Percentiles rank a stretch among this genome's conserved stretches.
These are phyloP conservation scores for Saturnispora mendoncae DNA, from an alignment of 805 yeast species.

Conservation along the genomic window DNA sequence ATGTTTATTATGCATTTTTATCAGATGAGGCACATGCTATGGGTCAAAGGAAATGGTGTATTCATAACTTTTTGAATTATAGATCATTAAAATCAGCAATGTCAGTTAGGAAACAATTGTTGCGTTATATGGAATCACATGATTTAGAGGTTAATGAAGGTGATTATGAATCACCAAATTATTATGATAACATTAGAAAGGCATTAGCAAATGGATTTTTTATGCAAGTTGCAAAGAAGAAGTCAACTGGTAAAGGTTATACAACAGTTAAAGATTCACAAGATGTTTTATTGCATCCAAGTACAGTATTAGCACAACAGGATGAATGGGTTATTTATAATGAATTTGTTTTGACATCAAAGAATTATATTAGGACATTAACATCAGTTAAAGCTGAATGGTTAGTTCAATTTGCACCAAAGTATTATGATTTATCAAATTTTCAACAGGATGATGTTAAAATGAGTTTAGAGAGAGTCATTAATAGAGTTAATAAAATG, in stretches of 20 bases:
- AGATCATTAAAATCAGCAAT: slow-evolving; percentile 82
- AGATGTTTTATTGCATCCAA: slow-evolving; percentile 90
- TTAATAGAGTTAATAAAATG: slow-evolving; percentile 37
- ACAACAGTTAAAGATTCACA: slow-evolving; percentile 92
- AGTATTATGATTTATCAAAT: slow-evolving; percentile 53
- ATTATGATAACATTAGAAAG: slow-evolving; percentile 71
- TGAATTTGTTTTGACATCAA: slow-evolving; percentile 88
- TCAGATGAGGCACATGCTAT: slow-evolving; percentile 60
- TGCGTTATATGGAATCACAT: slow-evolving; percentile 71
- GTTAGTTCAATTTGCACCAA: slow-evolving; percentile 76
- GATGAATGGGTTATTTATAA: slow-evolving; percentile 92
- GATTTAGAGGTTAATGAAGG: slow-evolving; percentile 68
- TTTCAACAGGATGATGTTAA: slow-evolving; percentile 66
- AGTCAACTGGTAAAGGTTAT: slow-evolving; percentile 73
- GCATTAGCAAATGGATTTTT: slow-evolving; percentile 90
- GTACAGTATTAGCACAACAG: slow-evolving; percentile 80
- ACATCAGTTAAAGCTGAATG: slow-evolving; percentile 88
- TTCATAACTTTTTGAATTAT: slow-evolving; percentile 77
- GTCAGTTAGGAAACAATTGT: slow-evolving; percentile 76
- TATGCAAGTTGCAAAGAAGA: slow-evolving; percentile 96
- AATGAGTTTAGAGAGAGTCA: slow-evolving; percentile 56
- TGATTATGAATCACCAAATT: slow-evolving; percentile 52
- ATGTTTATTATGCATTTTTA: slow-evolving; percentile 78
- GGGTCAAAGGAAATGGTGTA: slow-evolving; percentile 79
- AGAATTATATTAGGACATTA: slow-evolving; percentile 90